These are phyloP conservation scores for Pythium phragmiticola DNA, from an alignment of 352 stramenopile species.

Conservation along the genomic window DNA sequence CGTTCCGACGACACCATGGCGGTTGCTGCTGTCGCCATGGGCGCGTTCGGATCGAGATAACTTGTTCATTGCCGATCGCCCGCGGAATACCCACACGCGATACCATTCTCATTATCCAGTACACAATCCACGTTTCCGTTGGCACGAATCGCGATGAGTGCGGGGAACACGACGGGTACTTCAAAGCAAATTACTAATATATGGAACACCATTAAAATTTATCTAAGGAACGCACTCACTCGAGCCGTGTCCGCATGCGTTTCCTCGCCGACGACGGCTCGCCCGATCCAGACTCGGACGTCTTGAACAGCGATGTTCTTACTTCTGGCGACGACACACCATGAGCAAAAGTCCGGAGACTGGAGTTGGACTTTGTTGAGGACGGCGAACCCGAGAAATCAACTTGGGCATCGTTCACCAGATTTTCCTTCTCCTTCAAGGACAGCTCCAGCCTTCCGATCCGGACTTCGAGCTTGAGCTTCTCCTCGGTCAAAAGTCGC, in stretches of 20 bases:
- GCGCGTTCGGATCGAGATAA: not conserved
- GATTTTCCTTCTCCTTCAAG: slow-evolving; percentile 76
- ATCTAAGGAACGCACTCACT: slow-evolving; percentile 23
- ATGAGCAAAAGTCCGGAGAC: not conserved
- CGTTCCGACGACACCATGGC: slow-evolving; percentile 4
- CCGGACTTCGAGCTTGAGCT: slow-evolving; percentile 48
- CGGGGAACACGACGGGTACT: not conserved
- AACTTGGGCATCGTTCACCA: slow-evolving; percentile 30
- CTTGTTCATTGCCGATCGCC: slow-evolving; percentile 33
- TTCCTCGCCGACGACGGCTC: slow-evolving; percentile 14
- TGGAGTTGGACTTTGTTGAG: slow-evolving; percentile 13
- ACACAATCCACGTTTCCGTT: not conserved
- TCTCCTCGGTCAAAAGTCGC: slow-evolving; percentile 60
- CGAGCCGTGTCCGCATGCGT: slow-evolving; percentile 20
- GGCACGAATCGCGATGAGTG: not conserved
- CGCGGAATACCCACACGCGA: slow-evolving; percentile 50
- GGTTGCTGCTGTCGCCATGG: not conserved
- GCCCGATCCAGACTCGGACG: not conserved
- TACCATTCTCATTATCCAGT: slow-evolving; percentile 6
- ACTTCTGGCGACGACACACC: slow-evolving; percentile 5
- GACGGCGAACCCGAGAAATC: slow-evolving; percentile 12
- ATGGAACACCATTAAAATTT: slow-evolving; percentile 5
- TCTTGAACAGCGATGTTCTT: not conserved
- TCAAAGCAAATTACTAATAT: not conserved
- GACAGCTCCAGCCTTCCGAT: slow-evolving; percentile 46